Conservation (phyloP, 208 protist genomes). For the Leishmania major region DNA sequence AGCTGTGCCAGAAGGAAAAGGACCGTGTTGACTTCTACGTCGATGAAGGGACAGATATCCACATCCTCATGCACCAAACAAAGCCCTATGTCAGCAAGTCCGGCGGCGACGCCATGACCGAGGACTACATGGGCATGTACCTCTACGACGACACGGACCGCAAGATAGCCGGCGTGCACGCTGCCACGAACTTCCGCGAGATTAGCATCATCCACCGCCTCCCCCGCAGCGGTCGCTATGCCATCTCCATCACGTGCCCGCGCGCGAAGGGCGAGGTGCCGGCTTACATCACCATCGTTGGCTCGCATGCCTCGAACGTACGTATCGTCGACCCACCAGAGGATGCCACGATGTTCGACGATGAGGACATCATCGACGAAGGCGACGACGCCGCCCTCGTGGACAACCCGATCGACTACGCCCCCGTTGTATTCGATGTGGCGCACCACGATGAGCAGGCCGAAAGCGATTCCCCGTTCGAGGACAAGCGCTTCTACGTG, state of each 20-base stretch:
- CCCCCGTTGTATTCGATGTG: conserved; percentile 31
- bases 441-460: conserved; percentile 24
- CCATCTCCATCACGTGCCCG: conserved; percentile 72
- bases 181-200: conserved; percentile 86
- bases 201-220: conserved; percentile 69
- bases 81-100: conserved; percentile 48
- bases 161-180: conserved; percentile 60
- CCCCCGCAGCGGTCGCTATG: conserved; percentile 60
- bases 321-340: conserved; percentile 68
- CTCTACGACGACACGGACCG: conserved; percentile 72
- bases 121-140: conserved; percentile 86
- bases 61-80: conserved; percentile 73
- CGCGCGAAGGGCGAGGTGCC: conserved; percentile 61
- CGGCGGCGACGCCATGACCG: conserved; percentile 70
- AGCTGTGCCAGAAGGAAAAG: conserved; percentile 50
- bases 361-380: conserved; percentile 77
- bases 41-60: conserved; percentile 62
- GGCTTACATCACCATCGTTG: conserved; percentile 50
- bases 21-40: conserved; percentile 83
- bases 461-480: conserved; percentile 57
- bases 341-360: conserved; percentile 71
- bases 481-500: conserved; percentile 55
- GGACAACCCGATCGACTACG: conserved; percentile 59
- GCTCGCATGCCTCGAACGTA: conserved; percentile 38
- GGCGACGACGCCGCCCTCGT: conserved; percentile 42